Evolutionary conservation across 768 basidiomycete species (phyloP).

Genomic region (Obba rivulosa): DNA sequence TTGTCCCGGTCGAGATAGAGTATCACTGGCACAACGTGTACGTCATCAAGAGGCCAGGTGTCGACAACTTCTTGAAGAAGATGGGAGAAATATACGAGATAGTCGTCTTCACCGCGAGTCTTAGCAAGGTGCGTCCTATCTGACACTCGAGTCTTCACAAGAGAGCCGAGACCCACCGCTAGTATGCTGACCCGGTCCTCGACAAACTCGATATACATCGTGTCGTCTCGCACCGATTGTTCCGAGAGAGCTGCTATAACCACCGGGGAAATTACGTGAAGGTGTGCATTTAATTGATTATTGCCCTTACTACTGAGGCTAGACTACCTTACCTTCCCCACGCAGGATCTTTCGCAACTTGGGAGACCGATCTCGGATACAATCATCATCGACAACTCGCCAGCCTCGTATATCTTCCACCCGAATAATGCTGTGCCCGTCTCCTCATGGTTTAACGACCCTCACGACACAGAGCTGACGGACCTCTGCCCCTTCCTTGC

Average conservation of each 20-base stretch:
- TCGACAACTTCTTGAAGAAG: slow-evolving; percentile 92
- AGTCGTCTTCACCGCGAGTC: slow-evolving; percentile 95
- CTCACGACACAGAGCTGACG: slow-evolving; percentile 95
- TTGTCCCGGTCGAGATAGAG: slow-evolving; percentile 98
- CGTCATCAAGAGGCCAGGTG: slow-evolving; percentile 97
- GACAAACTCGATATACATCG: slow-evolving; percentile 93
- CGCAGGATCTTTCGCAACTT: slow-evolving; percentile 96
- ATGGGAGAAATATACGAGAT: slow-evolving; percentile 99
- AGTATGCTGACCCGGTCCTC: slow-evolving; percentile 98
- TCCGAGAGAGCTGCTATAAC: slow-evolving; percentile 98
- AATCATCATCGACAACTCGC: slow-evolving; percentile 98
- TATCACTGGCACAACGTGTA: slow-evolving; percentile 98
- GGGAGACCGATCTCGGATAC: slow-evolving; percentile 91
- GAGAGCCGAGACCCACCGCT: neutral
- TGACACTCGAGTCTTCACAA: slow-evolving; percentile 3
- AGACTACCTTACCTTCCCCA: neutral
- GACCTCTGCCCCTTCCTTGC: slow-evolving; percentile 93
- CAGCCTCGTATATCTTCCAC: slow-evolving; percentile 98
- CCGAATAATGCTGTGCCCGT: slow-evolving; percentile 99
- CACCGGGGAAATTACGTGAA: slow-evolving; percentile 99
- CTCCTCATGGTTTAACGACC: slow-evolving; percentile 99
- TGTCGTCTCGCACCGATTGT: slow-evolving; percentile 90
- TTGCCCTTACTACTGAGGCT: neutral
- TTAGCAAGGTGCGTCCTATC: slow-evolving; percentile 76
- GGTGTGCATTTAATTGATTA: slow-evolving; percentile 35